A percentile compares a stretch with the other conserved stretches of the same genome.
phyloP scores from a whole-genome alignment of 176 grass and related monocot species.

The Hordeum marinum region DNA sequence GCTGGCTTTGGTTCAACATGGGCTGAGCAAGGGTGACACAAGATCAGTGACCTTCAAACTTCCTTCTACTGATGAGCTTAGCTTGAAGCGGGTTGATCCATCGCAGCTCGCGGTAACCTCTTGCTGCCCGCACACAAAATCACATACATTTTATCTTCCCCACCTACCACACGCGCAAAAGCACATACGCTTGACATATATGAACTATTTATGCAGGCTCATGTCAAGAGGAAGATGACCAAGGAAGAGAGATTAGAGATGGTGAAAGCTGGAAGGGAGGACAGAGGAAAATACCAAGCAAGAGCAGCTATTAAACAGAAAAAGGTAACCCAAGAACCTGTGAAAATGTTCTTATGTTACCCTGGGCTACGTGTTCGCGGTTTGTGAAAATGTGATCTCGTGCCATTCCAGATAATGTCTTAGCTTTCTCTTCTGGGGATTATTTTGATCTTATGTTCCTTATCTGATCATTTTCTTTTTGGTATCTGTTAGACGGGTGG shows the following conservation, averaged over 20 bases:
- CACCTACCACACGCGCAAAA: neutral
- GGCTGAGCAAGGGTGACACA: conserved; percentile 38
- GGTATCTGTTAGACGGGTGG: conserved; percentile 57
- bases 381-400: neutral
- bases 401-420: neutral
- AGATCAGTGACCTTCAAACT: conserved; percentile 46
- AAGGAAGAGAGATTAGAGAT: conserved; percentile 66
- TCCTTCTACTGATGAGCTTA: conserved; percentile 71
- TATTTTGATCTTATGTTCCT: neutral
- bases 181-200: neutral
- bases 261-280: conserved; percentile 76
- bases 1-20: conserved; percentile 61
- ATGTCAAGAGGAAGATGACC: conserved; percentile 57
- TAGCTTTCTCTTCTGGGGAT: neutral
- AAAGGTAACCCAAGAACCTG: conserved; percentile 41
- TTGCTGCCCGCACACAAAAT: neutral
- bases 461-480: neutral
- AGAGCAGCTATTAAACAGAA: conserved; percentile 57
- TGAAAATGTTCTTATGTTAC: neutral
- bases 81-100: conserved; percentile 65
- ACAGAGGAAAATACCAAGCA: conserved; percentile 57
- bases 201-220: conserved; percentile 32
- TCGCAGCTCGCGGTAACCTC: conserved; percentile 47
- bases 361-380: neutral
- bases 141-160: neutral